These are phyloP conservation scores for Osmozyma mogii DNA, from an alignment of 805 yeast genomes.

Conservation along the genomic window DNA sequence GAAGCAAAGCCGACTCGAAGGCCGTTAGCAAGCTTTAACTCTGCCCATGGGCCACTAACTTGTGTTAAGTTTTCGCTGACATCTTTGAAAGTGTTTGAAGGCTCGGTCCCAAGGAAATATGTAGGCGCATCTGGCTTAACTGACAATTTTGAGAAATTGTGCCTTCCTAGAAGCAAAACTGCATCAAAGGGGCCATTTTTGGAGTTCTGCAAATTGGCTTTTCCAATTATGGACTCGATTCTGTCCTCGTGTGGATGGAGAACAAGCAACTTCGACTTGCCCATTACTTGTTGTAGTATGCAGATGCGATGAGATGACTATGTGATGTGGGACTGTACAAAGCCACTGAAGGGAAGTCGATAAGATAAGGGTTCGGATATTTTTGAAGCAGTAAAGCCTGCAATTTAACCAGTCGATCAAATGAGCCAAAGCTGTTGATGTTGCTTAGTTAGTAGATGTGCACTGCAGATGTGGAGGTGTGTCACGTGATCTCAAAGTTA, in stretches of 20 bases:
- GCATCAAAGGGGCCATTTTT: constrained; percentile 65
- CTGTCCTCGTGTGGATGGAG: constrained; percentile 37
- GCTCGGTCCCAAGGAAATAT: constrained; percentile 15
- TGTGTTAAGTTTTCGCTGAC: constrained; percentile 18
- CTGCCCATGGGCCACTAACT: constrained; percentile 26
- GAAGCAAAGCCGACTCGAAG: constrained; percentile 41
- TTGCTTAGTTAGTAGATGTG: too few relatives aligned
- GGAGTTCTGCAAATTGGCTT: constrained; percentile 40
- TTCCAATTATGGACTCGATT: constrained; percentile 36
- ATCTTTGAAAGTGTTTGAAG: constrained; percentile 17
- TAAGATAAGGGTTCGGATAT: background rate
- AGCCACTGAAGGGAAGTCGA: background rate
- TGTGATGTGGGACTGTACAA: background rate
- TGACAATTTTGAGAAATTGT: constrained; percentile 12
- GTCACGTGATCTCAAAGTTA: too few relatives aligned
- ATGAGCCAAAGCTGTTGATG: too few relatives aligned
- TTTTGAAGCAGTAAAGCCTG: background rate
- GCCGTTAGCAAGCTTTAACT: constrained; percentile 34
- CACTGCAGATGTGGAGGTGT: too few relatives aligned
- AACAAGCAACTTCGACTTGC: constrained; percentile 30
- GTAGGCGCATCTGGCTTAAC: constrained; percentile 13
- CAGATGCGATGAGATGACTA: background rate
- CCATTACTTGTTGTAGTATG: background rate
- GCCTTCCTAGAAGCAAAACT: constrained; percentile 42
- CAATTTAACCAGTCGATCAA: background rate